phyloP scores from a whole-genome alignment of 75 land plant species.

The Selaginella moellendorffii region DNA sequence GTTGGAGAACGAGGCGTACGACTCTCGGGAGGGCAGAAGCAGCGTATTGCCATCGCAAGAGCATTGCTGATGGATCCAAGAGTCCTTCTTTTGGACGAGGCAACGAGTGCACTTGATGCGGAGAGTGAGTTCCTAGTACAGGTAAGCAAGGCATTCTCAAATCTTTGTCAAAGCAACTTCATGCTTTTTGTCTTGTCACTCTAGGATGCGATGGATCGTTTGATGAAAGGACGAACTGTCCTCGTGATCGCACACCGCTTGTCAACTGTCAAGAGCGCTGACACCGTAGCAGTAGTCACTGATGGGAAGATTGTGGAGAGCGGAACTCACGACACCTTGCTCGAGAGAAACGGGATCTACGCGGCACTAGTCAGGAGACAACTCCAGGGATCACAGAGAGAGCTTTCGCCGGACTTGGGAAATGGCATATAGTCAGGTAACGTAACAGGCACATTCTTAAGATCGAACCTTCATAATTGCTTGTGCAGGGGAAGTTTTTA shows the following conservation, averaged over 20 bases:
- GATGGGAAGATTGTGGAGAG: constrained; percentile 3
- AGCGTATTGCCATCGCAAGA: constrained; percentile 91
- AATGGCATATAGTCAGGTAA: too few species aligned
- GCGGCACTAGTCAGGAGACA: neutral
- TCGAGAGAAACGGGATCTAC: neutral
- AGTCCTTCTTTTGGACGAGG: constrained; percentile 86
- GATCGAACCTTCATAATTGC: too few species aligned
- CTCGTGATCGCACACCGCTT: constrained; percentile 5
- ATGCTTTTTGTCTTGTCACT: neutral
- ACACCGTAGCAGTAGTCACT: neutral
- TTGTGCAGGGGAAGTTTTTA: too few species aligned
- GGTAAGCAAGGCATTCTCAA: constrained; percentile 24
- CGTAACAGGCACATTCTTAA: too few species aligned
- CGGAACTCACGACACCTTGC: constrained; percentile 1
- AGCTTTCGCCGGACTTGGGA: too few species aligned
- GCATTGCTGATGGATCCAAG: constrained; percentile 86
- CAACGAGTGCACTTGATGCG: constrained; percentile 99
- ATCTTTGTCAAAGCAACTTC: too few species aligned
- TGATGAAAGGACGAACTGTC: constrained; percentile 2
- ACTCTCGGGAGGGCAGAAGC: constrained; percentile 98
- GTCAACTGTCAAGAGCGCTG: neutral
- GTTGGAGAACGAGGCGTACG: constrained; percentile 95
- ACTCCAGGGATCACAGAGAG: neutral
- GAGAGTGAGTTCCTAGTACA: constrained; percentile 96
- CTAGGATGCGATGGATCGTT: constrained; percentile 9